These are phyloP conservation scores for Trapa incisa DNA, from an alignment of 345 rosid species.

Conservation along the genomic window DNA sequence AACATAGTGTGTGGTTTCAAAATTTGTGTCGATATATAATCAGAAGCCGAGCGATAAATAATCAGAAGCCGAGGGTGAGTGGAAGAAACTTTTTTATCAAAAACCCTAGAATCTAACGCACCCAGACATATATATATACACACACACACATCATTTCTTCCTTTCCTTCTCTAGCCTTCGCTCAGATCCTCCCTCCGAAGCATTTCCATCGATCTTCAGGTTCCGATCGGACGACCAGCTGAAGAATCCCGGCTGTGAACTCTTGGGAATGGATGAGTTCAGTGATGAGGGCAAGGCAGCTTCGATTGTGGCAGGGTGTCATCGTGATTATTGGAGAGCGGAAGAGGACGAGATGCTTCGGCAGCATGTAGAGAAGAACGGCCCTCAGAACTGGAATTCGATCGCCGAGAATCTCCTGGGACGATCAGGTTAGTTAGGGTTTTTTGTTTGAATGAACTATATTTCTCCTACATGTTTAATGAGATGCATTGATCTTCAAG, in stretches of 20 bases:
- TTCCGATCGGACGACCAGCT: neutral
- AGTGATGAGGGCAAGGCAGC: constrained; percentile 26
- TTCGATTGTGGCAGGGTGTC: constrained; percentile 17
- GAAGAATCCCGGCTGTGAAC: no score
- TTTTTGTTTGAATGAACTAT: neutral
- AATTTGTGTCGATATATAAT: no score
- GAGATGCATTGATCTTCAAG: neutral
- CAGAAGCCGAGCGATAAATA: no score
- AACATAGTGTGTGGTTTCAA: constrained; percentile 18
- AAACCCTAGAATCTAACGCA: neutral
- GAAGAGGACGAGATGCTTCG: constrained; percentile 62
- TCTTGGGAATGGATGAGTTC: no score
- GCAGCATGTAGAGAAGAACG: constrained; percentile 44
- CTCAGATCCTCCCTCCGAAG: no score
- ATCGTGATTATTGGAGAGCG: constrained; percentile 69
- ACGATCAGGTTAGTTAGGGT: constrained; percentile 41
- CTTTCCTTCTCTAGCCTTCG: no score
- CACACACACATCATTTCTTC: no score
- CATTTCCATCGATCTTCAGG: constrained; percentile 23
- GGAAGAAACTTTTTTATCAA: neutral
- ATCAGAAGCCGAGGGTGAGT: no score
- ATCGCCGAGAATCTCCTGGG: constrained; percentile 61
- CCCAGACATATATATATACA: neutral
- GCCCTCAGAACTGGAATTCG: constrained; percentile 70
- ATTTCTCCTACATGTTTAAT: neutral